Evolutionary conservation across 306 rosid species (phyloP), one percentile per base, ranked within the genome.

Genomic region (Mimosa bimucronata): DNA sequence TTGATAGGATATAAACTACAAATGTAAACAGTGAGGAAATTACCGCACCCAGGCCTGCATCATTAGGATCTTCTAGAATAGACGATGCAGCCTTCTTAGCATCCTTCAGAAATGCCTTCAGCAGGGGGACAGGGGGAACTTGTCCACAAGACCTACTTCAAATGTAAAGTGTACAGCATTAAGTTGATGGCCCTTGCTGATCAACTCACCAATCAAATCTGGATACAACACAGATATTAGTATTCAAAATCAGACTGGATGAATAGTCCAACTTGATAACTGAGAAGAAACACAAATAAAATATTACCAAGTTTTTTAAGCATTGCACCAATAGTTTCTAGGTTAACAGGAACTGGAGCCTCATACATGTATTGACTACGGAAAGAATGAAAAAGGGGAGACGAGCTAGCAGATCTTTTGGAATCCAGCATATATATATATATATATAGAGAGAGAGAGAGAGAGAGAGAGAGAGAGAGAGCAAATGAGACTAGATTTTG

Each of bases 341-440:
- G 87, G 84, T 90, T 90, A 80, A 91, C 94, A 57, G 91, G 88
- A 75, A 91, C 83, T 64, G 96, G 88, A 67, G 89, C 81, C 83
- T 96, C 99, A 64, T 90, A 96, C 89, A 90, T 89, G 79, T 90
- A 98, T 67, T 96, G 99, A 76, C 87, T 86, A 69, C 94, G 97
- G 83, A 89, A 96, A 68, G 99, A 91, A 85, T 96, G 94, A 80
- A 91, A 96, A 79, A 89, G 83, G 77, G 97, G 84, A 78, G 97
- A 79, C 69, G 89, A 53, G 71, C 88, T 76, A 11, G 90, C 74
- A 29, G 91, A 93, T 87, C 97, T 88, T 87, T 88, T 91, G 23
- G 98, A 97, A 87, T 96, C 99, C 92, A 96, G 86, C 88, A 96
- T 88, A 72, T 98, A 91, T 84, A 96, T 91, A 87, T 97, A 96